These are phyloP conservation scores for Sarocladiaceae sp. DNA, from an alignment of 2,329 filamentous ascomycete genomes.

Conservation along the genomic window DNA sequence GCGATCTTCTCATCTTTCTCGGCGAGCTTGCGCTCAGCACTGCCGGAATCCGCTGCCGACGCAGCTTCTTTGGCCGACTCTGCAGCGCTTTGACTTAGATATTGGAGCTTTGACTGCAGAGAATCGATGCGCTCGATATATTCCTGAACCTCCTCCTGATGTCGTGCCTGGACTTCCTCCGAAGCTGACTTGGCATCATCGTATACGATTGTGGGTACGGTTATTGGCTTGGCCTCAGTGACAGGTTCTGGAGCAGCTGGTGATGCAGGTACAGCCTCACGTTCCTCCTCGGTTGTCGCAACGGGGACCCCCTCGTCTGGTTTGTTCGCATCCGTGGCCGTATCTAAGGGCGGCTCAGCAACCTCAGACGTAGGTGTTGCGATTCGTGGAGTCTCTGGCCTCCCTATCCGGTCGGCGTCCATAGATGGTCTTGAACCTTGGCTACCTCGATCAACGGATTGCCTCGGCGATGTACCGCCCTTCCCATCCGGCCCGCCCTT, in stretches of 20 bases:
- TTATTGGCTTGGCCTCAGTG: background rate
- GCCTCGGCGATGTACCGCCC: conserved; percentile 28
- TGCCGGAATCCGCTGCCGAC: conserved; percentile 55
- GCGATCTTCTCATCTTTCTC: conserved; percentile 91
- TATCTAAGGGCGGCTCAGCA: background rate
- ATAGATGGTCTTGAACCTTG: conserved; percentile 17
- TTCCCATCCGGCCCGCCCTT: conserved; percentile 50
- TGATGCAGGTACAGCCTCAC: conserved; percentile 4
- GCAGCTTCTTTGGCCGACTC: conserved; percentile 67
- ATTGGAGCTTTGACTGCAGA: conserved; percentile 83
- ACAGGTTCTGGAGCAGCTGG: background rate
- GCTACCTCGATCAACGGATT: conserved; percentile 27
- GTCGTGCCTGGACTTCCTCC: conserved; percentile 24
- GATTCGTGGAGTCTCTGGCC: background rate
- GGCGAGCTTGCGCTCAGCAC: conserved; percentile 69
- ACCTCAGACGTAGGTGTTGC: conserved; percentile 5
- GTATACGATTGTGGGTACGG: conserved; percentile 6
- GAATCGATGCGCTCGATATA: conserved; percentile 90
- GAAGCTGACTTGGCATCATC: conserved; percentile 14
- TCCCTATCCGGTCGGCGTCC: conserved; percentile 14
- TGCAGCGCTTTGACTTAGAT: conserved; percentile 72
- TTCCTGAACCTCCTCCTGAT: conserved; percentile 75
- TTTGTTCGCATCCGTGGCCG: background rate
- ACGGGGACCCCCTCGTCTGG: background rate
- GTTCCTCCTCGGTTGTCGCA: background rate